Base-by-base conservation (phyloP, 768 basidiomycete species). In the Lactarius pseudohatsudake region DNA sequence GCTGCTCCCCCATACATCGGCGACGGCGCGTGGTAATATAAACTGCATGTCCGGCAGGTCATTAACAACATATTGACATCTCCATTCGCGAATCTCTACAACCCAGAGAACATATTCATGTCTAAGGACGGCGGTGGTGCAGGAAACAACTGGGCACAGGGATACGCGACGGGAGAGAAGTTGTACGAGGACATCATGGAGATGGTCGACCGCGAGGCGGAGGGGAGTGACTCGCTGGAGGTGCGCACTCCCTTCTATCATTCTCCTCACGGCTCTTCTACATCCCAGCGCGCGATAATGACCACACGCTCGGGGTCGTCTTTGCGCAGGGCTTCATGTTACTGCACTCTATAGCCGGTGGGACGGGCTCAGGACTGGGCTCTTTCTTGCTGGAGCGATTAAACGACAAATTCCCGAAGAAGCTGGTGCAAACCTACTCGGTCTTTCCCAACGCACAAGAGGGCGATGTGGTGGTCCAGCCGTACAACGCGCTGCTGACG, bases 51-150 rank as follows among this genome's bases (percentile, higher is more conserved):
- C 41, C 2, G 15, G 10, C 72, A 98, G 96, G 96, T 99, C 34
- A 96, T 99, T 76, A 94, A 97, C 77, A 93, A 91, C 69, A 98
- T 99, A 74, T 83, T 94, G 45, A 81, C 88, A 28, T 94, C 94
- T 36, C 86, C 93, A 0, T 95, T 92, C 79, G 90, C 91, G 57
- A 90, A 86, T 72, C 79, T 99, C 40, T 99, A 98, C 77, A 99
- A 99, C 75, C 96, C 96, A 0, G 97, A 98, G 75, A 99, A 99
- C 73, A 96, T 98, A 45, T 98, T 92, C 73, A 81, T 96, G 28
- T 94, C 92, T 2, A 92, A 96, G 77, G 95, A 96, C 74, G 97
- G 97, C 5, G 96, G 97, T n/a, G 97, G 97, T 40, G 97, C 97
- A 15, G 97, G 97, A 20, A 99, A 99, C 74, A 98, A 98, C 75